Evolutionary conservation across 164 flowering plant genomes (phyloP), one percentile per base, ranked within the genome.

Genomic region (Dillenia suffruticosa): DNA sequence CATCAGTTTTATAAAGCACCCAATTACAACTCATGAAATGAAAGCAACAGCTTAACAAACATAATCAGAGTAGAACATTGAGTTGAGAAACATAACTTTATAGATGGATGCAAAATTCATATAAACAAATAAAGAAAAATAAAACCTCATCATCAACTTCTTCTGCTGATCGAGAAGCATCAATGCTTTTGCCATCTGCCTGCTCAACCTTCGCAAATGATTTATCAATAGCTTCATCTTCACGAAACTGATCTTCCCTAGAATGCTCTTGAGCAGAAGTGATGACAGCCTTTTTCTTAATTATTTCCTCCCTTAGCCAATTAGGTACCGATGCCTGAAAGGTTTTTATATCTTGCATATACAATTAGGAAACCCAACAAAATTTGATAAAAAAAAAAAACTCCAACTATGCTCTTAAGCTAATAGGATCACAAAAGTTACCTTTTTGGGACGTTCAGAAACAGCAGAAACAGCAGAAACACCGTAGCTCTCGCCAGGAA

Each of bases 251-350:
- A 57, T 76, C 86, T 68, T 81, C 86, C 44, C 68, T 75, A 17
- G 69, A 58, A 61, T 79, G 68, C 49, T 79, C 90, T 45, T 70
- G 64, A 64, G 82, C 76, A 58, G 93, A 69, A 68, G 81, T 46
- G 49, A 87, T 77, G 46, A 76, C 77, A 64, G 89, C 73, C 79
- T 88, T 88, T 61, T 84, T 89, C 86, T 89, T 91, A 62, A 88
- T 84, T 59, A 94, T 86, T 78, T 94, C 99, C 67, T 94, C 99
- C 77, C 89, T 85, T 46, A 94, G 92, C 99, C 99, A 94, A 65
- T 86, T 91, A 54, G 99, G 99, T 17, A 94, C 96, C 32, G 96
- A 70, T 57, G 94, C 93, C 99, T 94, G 77, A 74, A 67, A 61
- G 51, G 55, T 61, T 46, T 12, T 44, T 62, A 64, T 59, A 61